phyloP scores from a whole-genome alignment of 345 rosid genomes.

The Arabis alpina region DNA sequence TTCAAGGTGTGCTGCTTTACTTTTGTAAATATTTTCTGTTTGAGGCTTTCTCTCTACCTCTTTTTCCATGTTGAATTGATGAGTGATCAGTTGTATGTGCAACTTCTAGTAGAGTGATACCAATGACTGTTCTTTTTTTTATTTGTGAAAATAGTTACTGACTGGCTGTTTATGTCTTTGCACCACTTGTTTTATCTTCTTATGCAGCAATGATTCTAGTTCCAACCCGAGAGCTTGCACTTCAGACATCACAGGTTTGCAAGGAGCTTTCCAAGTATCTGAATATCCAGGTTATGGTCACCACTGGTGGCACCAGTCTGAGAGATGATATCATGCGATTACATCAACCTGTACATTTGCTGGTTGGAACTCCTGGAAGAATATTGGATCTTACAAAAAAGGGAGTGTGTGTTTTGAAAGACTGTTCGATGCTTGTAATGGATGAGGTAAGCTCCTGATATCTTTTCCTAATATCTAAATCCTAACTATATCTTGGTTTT shows the following conservation, averaged over 20 bases:
- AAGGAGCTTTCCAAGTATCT: constrained; percentile 97
- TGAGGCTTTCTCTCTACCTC: constrained; percentile 6
- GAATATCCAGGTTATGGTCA: constrained; percentile 96
- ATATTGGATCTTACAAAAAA: constrained; percentile 93
- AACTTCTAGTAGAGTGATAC: neutral
- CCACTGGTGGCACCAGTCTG: constrained; percentile 98
- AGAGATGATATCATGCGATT: constrained; percentile 99
- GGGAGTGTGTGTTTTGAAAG: constrained; percentile 93
- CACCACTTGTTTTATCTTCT: constrained; percentile 11
- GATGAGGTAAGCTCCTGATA: constrained; percentile 74
- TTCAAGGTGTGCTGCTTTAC: constrained; percentile 71
- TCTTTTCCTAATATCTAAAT: constrained; percentile 5
- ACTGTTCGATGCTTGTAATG: constrained; percentile 96
- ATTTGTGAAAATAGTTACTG: neutral
- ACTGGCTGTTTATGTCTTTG: neutral
- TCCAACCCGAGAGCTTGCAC: constrained; percentile 97
- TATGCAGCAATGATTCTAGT: constrained; percentile 88
- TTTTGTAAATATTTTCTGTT: neutral
- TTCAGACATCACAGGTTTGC: constrained; percentile 98
- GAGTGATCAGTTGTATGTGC: constrained; percentile 1
- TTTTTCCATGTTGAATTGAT: neutral
- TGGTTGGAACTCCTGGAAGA: constrained; percentile 99
- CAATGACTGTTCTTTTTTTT: neutral
- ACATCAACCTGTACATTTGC: constrained; percentile 95
- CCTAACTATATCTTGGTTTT: constrained; percentile 13